phyloP scores from a whole-genome alignment of 306 rosid genomes.

The Dryas octopetala region DNA sequence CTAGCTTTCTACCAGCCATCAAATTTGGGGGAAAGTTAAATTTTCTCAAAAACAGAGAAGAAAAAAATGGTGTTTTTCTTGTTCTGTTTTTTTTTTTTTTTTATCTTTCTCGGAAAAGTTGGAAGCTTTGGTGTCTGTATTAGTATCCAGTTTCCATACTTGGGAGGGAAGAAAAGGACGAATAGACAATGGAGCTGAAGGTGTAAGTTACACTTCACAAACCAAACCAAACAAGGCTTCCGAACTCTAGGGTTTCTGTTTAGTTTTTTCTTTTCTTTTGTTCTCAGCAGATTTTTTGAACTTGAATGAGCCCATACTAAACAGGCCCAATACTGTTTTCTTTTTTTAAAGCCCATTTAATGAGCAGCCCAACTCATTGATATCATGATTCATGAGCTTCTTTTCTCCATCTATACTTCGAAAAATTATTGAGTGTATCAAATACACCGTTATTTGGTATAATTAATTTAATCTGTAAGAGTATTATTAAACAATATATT shows the following conservation, averaged over 20 bases:
- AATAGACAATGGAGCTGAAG: neutral
- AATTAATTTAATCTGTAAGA: no score
- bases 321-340: neutral
- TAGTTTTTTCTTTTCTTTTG: neutral
- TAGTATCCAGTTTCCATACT: neutral
- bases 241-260: constrained; percentile 12
- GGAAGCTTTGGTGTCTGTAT: neutral
- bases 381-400: no score
- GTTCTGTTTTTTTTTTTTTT: neutral
- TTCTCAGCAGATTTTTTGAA: neutral
- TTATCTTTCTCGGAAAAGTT: neutral
- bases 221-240: neutral
- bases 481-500: no score
- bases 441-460: no score
- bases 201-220: neutral
- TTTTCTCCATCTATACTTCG: no score
- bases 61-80: neutral
- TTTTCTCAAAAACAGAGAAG: neutral
- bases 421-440: no score
- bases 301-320: neutral
- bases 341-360: neutral
- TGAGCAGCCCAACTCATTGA: no score
- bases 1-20: constrained; percentile 65
- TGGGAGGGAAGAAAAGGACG: constrained; percentile 18
- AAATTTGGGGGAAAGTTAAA: constrained; percentile 9